Evolutionary conservation across 768 basidiomycete genomes (phyloP).

Genomic region (Mycena alexandri): DNA sequence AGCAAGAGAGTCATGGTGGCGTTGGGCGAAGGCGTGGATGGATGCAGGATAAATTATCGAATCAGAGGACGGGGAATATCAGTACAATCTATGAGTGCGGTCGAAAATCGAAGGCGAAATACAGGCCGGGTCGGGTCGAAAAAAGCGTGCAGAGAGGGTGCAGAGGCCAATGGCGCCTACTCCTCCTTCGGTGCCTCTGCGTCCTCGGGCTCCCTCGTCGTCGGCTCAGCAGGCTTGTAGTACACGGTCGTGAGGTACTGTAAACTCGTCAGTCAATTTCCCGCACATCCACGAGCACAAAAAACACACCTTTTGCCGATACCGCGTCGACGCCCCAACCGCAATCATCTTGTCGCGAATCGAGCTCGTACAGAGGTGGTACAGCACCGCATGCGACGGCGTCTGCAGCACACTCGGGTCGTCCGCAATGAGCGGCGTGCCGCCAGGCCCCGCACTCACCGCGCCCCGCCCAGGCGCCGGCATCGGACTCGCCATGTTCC

Average conservation of each 20-base stretch:
- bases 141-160: background rate
- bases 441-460: constrained; percentile 2
- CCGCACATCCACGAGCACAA: background rate
- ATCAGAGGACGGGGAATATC: background rate
- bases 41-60: constrained; percentile 8
- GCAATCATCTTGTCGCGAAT: constrained; percentile 83
- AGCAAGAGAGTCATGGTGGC: background rate
- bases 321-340: constrained; percentile 81
- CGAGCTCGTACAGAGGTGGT: constrained; percentile 83
- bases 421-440: constrained; percentile 59
- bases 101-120: background rate
- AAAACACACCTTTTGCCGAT: constrained; percentile 74
- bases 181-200: background rate
- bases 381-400: constrained; percentile 82
- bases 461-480: background rate
- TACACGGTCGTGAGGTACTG: constrained; percentile 81
- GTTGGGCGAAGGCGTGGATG: background rate
- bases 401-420: constrained; percentile 83
- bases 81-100: background rate
- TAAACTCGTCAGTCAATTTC: background rate
- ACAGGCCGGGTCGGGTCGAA: background rate
- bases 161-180: background rate
- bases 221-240: constrained; percentile 68
- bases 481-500: background rate
- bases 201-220: constrained; percentile 3